phyloP scores from a whole-genome alignment of 768 basidiomycete species.

The Boletus coccyginus region DNA sequence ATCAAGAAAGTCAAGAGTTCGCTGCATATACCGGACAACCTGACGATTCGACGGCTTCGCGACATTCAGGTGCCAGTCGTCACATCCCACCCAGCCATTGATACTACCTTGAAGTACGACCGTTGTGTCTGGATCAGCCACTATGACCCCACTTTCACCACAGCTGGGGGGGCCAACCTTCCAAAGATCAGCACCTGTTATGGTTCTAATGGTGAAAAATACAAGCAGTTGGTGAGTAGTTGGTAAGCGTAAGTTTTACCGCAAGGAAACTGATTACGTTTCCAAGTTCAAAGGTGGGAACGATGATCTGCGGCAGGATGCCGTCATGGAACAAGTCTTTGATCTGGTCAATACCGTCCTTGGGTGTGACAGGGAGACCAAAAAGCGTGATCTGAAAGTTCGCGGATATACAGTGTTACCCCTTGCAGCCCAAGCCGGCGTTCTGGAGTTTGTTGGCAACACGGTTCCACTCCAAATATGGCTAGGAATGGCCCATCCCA shows the following conservation, averaged over 20 bases:
- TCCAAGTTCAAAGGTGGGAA: constrained; percentile 84
- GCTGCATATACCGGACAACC: constrained; percentile 42
- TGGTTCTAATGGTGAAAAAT: constrained; percentile 61
- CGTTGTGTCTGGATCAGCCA: constrained; percentile 64
- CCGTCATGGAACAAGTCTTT: constrained; percentile 99
- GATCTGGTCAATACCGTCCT: constrained; percentile 82
- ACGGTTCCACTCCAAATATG: constrained; percentile 64
- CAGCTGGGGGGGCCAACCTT: constrained; percentile 74
- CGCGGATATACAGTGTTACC: constrained; percentile 90
- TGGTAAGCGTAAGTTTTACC: not conserved
- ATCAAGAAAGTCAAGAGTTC: constrained; percentile 25
- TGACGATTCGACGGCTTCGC: constrained; percentile 46
- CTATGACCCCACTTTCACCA: constrained; percentile 57
- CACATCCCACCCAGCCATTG: constrained; percentile 69
- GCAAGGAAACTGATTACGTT: constrained; percentile 1
- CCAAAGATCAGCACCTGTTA: constrained; percentile 78
- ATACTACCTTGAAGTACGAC: constrained; percentile 65
- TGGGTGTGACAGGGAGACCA: constrained; percentile 68
- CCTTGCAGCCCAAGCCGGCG: constrained; percentile 71
- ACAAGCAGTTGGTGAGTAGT: constrained; percentile 75
- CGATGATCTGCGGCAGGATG: constrained; percentile 95
- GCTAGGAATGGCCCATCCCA: constrained; percentile 60
- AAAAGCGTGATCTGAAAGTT: constrained; percentile 66
- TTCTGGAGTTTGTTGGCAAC: constrained; percentile 88
- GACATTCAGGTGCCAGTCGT: constrained; percentile 77